phyloP scores from a whole-genome alignment of 257 asterid genomes.

The Lycium ferocissimum region DNA sequence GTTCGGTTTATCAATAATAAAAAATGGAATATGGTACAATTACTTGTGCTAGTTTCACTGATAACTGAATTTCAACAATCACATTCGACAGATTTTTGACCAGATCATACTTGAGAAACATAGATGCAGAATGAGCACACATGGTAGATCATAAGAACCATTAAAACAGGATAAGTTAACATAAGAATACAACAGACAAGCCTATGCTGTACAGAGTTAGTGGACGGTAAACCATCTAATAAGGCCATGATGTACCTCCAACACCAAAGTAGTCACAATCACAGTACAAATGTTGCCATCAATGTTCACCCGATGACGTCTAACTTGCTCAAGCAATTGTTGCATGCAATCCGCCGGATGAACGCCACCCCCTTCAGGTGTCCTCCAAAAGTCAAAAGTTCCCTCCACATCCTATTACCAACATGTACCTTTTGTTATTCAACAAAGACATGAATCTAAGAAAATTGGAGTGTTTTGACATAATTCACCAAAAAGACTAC shows the following conservation, averaged over 20 bases:
- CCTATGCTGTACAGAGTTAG: background rate
- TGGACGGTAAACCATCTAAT: background rate
- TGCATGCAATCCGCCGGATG: constrained; percentile 94
- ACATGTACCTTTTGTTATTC: constrained; percentile 27
- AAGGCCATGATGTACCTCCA: constrained; percentile 64
- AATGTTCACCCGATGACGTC: constrained; percentile 82
- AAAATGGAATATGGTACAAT: background rate
- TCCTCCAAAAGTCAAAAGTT: constrained; percentile 66
- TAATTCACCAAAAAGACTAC: constrained; percentile 9
- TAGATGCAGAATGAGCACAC: background rate
- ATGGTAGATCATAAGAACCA: constrained; percentile 1
- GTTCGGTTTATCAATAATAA: background rate
- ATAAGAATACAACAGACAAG: background rate
- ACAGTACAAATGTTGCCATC: constrained; percentile 88
- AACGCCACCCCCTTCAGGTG: constrained; percentile 62
- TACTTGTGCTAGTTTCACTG: background rate
- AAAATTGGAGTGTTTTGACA: background rate
- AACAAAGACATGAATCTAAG: background rate
- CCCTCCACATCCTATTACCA: constrained; percentile 68
- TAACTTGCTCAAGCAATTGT: constrained; percentile 89
- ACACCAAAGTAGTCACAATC: constrained; percentile 80
- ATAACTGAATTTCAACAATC: background rate
- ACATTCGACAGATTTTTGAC: background rate
- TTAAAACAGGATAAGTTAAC: background rate
- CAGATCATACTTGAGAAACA: background rate